Conservation (phyloP, 352 stramenopile species). For the Globisporangium parvum region DNA sequence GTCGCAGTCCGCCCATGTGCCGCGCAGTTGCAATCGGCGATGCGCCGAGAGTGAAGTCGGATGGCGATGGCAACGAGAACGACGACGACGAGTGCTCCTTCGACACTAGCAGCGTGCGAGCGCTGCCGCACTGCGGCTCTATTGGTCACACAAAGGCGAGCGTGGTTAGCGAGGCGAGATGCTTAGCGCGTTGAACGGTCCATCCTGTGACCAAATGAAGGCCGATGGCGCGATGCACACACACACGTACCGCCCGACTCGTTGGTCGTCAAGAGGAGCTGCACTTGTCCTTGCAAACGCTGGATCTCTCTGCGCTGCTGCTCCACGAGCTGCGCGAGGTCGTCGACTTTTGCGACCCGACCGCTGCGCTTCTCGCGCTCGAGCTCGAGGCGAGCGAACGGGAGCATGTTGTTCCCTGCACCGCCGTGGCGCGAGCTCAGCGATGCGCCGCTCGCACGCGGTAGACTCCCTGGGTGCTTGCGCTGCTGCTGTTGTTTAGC, state of each 20-base stretch:
- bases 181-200: background rate
- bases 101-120: background rate
- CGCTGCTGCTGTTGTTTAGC: conserved; percentile 23
- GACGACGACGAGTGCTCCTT: background rate
- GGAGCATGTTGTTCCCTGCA: conserved; percentile 22
- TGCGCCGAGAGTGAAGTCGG: background rate
- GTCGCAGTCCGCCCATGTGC: conserved; percentile 18
- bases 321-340: conserved; percentile 39
- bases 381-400: conserved; percentile 42
- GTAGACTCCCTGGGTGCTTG: conserved; percentile 4
- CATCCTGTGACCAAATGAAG: too few relatives aligned
- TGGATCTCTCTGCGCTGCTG: conserved; percentile 69
- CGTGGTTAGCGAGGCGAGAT: too few relatives aligned
- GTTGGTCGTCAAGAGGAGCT: conserved; percentile 46
- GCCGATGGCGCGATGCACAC: background rate
- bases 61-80: background rate
- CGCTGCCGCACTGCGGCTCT: background rate
- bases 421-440: conserved; percentile 9
- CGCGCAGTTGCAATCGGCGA: conserved; percentile 7
- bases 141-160: background rate
- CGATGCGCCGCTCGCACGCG: background rate
- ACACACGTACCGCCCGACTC: conserved; percentile 5
- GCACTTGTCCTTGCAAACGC: conserved; percentile 56
- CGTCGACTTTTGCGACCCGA: conserved; percentile 23
- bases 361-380: conserved; percentile 24